These are phyloP conservation scores for Chalaropsis ovoidea DNA, from an alignment of 2,329 filamentous ascomycete genomes.

Conservation along the genomic window DNA sequence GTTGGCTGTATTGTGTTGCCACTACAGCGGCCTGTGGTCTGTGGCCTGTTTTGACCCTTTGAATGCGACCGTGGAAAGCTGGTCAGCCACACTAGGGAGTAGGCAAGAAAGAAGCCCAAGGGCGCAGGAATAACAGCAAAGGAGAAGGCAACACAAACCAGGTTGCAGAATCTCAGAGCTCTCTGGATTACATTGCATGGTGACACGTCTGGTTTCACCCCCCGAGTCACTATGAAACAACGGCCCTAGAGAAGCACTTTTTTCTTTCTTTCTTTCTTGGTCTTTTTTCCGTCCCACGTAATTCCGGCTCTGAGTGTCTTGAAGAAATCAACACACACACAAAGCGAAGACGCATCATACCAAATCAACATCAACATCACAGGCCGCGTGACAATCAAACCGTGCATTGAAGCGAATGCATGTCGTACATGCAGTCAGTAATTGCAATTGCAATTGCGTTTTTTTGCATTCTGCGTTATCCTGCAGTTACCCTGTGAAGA, in stretches of 20 bases:
- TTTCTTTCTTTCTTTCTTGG: conserved; percentile 3
- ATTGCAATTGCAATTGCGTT: neutral
- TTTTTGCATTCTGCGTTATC: neutral
- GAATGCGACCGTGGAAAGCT: conserved; percentile 1
- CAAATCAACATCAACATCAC: too few species aligned
- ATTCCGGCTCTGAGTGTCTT: neutral
- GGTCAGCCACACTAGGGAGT: neutral
- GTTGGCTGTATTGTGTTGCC: neutral
- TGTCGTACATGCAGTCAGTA: neutral
- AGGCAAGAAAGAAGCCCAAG: neutral
- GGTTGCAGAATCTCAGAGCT: neutral
- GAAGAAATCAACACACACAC: neutral
- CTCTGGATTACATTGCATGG: neutral
- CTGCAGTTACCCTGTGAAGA: neutral
- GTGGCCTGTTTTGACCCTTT: conserved; percentile 9
- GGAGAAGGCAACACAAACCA: too few species aligned
- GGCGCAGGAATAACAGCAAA: neutral
- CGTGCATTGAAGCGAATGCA: conserved; percentile 4
- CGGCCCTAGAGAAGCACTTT: neutral
- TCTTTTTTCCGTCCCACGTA: neutral
- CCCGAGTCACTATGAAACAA: conserved; percentile 7
- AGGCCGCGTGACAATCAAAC: neutral
- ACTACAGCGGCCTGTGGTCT: neutral
- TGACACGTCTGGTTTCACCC: neutral
- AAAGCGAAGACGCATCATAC: neutral